phyloP scores from a whole-genome alignment of 1,284 basidiomycete species.

The Cerrena zonata region DNA sequence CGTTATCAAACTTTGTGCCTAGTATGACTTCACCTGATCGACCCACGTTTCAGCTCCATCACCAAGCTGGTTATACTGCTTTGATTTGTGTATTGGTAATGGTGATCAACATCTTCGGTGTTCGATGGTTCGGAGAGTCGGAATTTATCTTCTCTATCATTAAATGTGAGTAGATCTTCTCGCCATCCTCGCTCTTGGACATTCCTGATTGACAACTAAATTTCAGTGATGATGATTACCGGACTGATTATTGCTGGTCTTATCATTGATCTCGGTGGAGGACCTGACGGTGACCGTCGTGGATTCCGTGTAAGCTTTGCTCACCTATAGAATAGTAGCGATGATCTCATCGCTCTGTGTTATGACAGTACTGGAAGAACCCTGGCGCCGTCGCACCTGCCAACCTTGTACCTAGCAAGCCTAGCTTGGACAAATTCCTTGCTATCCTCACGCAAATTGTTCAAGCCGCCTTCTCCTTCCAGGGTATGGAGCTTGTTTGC shows the following conservation, averaged over 20 bases:
- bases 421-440: conserved; percentile 55
- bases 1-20: conserved; percentile 13
- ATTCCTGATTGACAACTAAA: not conserved
- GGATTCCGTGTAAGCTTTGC: conserved; percentile 49
- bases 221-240: conserved; percentile 53
- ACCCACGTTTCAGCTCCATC: conserved; percentile 39
- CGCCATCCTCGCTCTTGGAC: not conserved
- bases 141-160: conserved; percentile 63
- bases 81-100: conserved; percentile 56
- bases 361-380: conserved; percentile 73
- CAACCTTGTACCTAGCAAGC: conserved; percentile 38
- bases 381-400: conserved; percentile 55
- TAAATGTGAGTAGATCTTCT: conserved; percentile 52
- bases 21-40: not conserved
- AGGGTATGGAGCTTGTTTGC: conserved; percentile 79
- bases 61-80: conserved; percentile 59
- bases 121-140: conserved; percentile 45
- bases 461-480: conserved; percentile 80
- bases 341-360: not conserved
- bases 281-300: conserved; percentile 48
- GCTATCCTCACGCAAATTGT: conserved; percentile 64
- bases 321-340: not conserved
- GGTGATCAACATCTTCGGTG: conserved; percentile 73
- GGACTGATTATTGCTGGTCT: conserved; percentile 61
- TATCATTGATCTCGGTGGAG: conserved; percentile 68